Conservation (phyloP, 306 rosid species). For the Hippophae gyantsensis region DNA sequence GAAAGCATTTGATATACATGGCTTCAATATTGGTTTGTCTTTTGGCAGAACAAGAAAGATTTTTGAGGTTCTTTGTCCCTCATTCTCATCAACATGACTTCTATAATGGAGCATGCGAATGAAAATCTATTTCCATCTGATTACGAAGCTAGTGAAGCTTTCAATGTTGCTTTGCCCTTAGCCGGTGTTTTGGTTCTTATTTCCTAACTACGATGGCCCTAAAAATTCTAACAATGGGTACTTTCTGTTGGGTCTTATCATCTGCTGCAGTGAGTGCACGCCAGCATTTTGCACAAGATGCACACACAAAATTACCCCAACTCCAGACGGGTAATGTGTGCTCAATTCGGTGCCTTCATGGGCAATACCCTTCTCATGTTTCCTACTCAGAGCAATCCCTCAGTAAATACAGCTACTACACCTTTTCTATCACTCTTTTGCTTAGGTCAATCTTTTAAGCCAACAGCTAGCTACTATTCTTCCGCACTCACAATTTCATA, state of each 20-base stretch:
- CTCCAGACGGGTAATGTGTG: constrained; percentile 82
- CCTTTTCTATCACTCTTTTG: constrained; percentile 62
- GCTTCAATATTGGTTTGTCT: too few relatives aligned
- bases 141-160: constrained; percentile 87
- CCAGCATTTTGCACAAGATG: constrained; percentile 59
- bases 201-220: constrained; percentile 53
- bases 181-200: constrained; percentile 77
- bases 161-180: constrained; percentile 76
- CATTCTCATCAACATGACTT: constrained; percentile 76
- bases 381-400: constrained; percentile 68
- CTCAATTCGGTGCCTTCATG: constrained; percentile 90
- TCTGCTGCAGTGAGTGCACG: constrained; percentile 81
- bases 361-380: constrained; percentile 83
- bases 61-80: constrained; percentile 30
- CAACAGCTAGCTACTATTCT: too few relatives aligned
- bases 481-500: too few relatives aligned
- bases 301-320: constrained; percentile 43
- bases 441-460: too few relatives aligned
- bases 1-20: too few relatives aligned
- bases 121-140: constrained; percentile 94
- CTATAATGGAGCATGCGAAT: constrained; percentile 90
- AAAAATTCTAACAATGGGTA: constrained; percentile 69
- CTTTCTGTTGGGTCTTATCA: constrained; percentile 85
- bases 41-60: too few relatives aligned
- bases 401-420: constrained; percentile 59